Base-by-base conservation (phyloP, 1,284 basidiomycete species). In the Austroboletus niveus region DNA sequence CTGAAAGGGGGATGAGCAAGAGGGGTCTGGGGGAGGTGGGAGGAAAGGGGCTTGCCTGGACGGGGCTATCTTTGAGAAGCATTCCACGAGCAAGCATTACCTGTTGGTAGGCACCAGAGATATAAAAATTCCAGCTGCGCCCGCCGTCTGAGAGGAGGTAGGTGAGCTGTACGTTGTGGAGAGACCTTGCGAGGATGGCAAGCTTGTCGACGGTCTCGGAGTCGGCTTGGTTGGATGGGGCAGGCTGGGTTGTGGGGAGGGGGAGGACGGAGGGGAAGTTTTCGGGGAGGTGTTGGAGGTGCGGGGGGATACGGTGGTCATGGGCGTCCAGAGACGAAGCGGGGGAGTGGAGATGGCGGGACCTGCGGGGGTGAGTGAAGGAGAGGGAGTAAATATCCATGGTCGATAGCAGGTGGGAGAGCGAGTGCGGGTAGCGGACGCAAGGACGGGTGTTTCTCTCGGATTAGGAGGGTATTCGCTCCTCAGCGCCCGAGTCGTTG, bases 351-450 rank as follows among this genome's bases (percentile, higher is more conserved):
- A 77, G 71, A 71, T 82, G 79, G 67, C 83, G 84, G 69, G 84
- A 78, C 68, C 84, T 77, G 75, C 88, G 87, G 62, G 90, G 90
- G 74, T 90, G 87, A 64, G 85, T 87, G 78, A 93, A 92, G 66
- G 92, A 91, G 60, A 91, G 92, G 50, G 92, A 91, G 81, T 94
- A 95, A 68, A 94, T 84, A 70, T 95, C 93, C 93, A 94, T 94
- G 67, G 66, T 49, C 54, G 41, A 10, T 4, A 43, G 39, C 27
- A 1, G n/a, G 43, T 8, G 39, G 14, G 48, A 39, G 39, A 42
- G 34, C 38, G 48, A 48, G 46, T 29, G 40, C 43, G 45, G 42
- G 31, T 38, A 54, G 55, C 38, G 35, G 47, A 31, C 58, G 45
- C 49, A 54, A 47, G 57, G 57, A 59, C 15, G 49, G 51, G 64